phyloP scores from a whole-genome alignment of 345 rosid species.

The Hypericum perforatum region DNA sequence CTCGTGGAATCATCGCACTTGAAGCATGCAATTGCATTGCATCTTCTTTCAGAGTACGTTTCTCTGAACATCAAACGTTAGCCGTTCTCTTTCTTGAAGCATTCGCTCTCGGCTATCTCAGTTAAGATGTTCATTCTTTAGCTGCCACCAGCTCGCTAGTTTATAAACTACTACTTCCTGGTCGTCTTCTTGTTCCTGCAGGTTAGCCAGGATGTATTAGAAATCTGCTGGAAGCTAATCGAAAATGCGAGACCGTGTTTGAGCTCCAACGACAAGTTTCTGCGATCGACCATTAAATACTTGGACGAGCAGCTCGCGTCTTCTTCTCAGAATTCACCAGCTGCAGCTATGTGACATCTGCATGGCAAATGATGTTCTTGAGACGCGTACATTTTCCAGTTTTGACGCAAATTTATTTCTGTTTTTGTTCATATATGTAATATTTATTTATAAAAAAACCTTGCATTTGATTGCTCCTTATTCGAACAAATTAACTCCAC shows the following conservation, averaged over 20 bases:
- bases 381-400: too few relatives aligned
- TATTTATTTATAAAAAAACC: too few relatives aligned
- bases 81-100: too few relatives aligned
- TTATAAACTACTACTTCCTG: not conserved
- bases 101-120: too few relatives aligned
- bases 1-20: slow-evolving; percentile 71
- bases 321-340: too few relatives aligned
- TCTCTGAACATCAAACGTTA: not conserved
- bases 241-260: slow-evolving; percentile 49
- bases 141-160: not conserved
- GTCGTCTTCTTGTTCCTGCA: slow-evolving; percentile 23
- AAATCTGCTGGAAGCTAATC: slow-evolving; percentile 49
- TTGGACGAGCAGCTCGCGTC: slow-evolving; percentile 21
- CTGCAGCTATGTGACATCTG: too few relatives aligned
- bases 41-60: slow-evolving; percentile 49
- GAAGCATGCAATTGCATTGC: slow-evolving; percentile 87
- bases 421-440: too few relatives aligned
- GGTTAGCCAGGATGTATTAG: slow-evolving; percentile 31
- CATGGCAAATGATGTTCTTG: too few relatives aligned
- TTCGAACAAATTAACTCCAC: too few relatives aligned
- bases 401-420: too few relatives aligned
- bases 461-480: too few relatives aligned
- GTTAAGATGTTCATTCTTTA: too few relatives aligned
- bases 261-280: slow-evolving; percentile 34
- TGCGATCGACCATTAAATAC: slow-evolving; percentile 41